Percentiles rank a stretch among this genome's conserved stretches.
These are phyloP conservation scores for Citrullus mucosospermus DNA, from an alignment of 306 rosid genomes.

Conservation along the genomic window DNA sequence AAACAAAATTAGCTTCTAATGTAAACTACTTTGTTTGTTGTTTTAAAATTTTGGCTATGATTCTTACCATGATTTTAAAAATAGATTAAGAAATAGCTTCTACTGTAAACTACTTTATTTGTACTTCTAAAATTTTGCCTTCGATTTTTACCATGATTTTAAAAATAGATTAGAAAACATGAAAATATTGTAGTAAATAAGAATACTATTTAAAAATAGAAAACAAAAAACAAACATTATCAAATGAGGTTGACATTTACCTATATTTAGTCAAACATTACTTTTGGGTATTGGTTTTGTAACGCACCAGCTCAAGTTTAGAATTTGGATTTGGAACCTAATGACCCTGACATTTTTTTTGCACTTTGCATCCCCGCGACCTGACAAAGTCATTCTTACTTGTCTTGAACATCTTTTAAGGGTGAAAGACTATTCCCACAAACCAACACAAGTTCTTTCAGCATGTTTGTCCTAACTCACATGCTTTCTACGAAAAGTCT, in stretches of 20 bases:
- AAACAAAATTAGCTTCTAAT: neutral
- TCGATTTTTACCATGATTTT: neutral
- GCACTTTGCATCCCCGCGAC: too few relatives aligned
- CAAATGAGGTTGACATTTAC: neutral
- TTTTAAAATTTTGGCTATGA: neutral
- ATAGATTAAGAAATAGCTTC: neutral
- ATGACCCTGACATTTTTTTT: too few relatives aligned
- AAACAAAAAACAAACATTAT: neutral
- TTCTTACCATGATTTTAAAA: neutral
- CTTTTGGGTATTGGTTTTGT: neutral
- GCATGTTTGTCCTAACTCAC: too few relatives aligned
- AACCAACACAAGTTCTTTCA: too few relatives aligned
- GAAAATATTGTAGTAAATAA: neutral
- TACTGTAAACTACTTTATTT: neutral
- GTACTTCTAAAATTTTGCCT: neutral
- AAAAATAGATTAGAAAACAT: neutral
- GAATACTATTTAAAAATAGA: neutral
- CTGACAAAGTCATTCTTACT: too few relatives aligned
- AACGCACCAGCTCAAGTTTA: too few relatives aligned
- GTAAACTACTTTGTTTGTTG: neutral
- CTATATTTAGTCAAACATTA: neutral
- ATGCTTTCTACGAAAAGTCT: too few relatives aligned
- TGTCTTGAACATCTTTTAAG: too few relatives aligned
- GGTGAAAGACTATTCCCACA: too few relatives aligned
- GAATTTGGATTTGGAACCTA: too few relatives aligned